Conservation (phyloP, 2,329 filamentous ascomycete genomes). For the Penicillium polonicum region DNA sequence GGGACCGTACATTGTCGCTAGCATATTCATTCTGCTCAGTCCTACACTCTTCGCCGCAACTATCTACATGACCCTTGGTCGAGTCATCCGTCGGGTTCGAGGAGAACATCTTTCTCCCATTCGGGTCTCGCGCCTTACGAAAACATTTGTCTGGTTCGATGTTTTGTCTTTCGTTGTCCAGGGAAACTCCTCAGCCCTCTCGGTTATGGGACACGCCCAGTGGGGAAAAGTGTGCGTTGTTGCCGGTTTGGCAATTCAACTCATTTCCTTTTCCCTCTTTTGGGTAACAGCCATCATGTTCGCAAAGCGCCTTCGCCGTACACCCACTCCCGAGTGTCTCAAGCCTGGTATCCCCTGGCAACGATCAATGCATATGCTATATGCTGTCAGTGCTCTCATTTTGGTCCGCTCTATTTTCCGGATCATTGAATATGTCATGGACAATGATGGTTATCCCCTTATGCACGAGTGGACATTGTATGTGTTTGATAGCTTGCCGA, state of each 20-base stretch:
- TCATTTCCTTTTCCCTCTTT: constrained; percentile 30
- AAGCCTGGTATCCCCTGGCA: constrained; percentile 12
- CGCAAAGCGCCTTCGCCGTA: constrained; percentile 18
- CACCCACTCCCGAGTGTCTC: constrained; percentile 10
- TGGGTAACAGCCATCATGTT: constrained; percentile 25
- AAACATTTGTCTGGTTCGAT: constrained; percentile 51
- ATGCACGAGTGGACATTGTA: constrained; percentile 46
- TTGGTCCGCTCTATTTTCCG: constrained; percentile 49
- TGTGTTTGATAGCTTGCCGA: constrained; percentile 46
- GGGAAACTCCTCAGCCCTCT: constrained; percentile 20
- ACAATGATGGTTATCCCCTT: constrained; percentile 43
- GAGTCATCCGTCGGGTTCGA: constrained; percentile 45
- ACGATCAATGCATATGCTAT: constrained; percentile 20
- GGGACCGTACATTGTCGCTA: constrained; percentile 43
- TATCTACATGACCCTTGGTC: constrained; percentile 52
- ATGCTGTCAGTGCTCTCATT: constrained; percentile 34
- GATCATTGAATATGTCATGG: constrained; percentile 51
- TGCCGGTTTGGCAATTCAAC: constrained; percentile 28
- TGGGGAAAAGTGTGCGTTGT: constrained; percentile 20
- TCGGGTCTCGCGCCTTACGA: constrained; percentile 46
- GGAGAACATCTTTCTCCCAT: constrained; percentile 47
- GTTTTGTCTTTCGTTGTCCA: constrained; percentile 51
- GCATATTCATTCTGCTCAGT: constrained; percentile 49
- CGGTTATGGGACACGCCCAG: constrained; percentile 21
- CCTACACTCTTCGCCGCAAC: constrained; percentile 52